Conservation (phyloP, 2,329 filamentous ascomycete species). For the Xylaria sp. region DNA sequence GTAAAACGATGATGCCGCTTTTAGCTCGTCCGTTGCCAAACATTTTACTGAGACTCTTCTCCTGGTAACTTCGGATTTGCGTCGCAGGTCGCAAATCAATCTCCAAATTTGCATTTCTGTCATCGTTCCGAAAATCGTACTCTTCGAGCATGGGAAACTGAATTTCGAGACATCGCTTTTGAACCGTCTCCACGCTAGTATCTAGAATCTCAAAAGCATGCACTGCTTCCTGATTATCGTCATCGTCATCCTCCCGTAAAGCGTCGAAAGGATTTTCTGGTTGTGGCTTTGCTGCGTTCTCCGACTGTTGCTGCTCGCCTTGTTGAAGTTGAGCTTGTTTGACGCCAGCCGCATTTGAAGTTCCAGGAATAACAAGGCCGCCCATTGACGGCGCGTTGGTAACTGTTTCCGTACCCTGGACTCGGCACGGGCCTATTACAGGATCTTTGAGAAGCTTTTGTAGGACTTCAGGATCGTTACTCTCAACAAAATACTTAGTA, state of each 20-base stretch:
- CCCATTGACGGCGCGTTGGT: slow-evolving; percentile 87
- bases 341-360: slow-evolving; percentile 87
- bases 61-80: slow-evolving; percentile 91
- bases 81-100: slow-evolving; percentile 91
- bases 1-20: slow-evolving; percentile 95
- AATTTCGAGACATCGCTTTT: slow-evolving; percentile 86
- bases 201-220: slow-evolving; percentile 93
- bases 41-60: slow-evolving; percentile 98
- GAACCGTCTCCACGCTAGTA: slow-evolving; percentile 81
- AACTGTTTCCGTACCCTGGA: slow-evolving; percentile 74
- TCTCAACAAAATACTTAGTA: slow-evolving; percentile 93
- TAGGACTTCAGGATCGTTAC: slow-evolving; percentile 82
- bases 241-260: slow-evolving; percentile 80
- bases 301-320: slow-evolving; percentile 49
- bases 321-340: slow-evolving; percentile 67
- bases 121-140: slow-evolving; percentile 95
- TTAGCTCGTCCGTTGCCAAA: slow-evolving; percentile 97
- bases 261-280: slow-evolving; percentile 74
- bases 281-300: slow-evolving; percentile 57
- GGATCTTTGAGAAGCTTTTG: slow-evolving; percentile 86
- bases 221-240: slow-evolving; percentile 85
- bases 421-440: slow-evolving; percentile 78
- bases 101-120: slow-evolving; percentile 85
- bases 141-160: slow-evolving; percentile 90
- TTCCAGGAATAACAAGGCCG: slow-evolving; percentile 89